Percentiles rank a stretch among this genome's conserved stretches.
phyloP scores from a whole-genome alignment of 2,329 filamentous ascomycete species.

The Aspergillus transmontanensis region DNA sequence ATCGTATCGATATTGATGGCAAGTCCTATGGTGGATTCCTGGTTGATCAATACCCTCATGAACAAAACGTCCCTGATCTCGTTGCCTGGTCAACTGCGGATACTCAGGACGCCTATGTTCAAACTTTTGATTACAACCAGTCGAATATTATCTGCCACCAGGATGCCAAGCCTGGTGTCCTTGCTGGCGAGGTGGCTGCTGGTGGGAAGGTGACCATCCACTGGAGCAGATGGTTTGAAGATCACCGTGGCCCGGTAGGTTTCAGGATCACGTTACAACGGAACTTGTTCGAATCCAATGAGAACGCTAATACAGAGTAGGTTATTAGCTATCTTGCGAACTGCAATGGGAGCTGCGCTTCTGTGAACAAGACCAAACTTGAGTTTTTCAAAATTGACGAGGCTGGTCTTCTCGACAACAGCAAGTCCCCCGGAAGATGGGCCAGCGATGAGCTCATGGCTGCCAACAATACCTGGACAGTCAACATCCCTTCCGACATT shows the following conservation, averaged over 20 bases:
- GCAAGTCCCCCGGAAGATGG: constrained; percentile 3
- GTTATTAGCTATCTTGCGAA: neutral
- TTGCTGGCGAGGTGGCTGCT: neutral
- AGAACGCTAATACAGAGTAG: neutral
- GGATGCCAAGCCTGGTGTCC: neutral
- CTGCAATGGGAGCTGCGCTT: constrained; percentile 4
- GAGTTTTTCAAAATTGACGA: constrained; percentile 6
- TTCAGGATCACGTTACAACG: neutral
- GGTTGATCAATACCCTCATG: neutral
- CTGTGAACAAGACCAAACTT: constrained; percentile 4
- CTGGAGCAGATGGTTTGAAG: neutral
- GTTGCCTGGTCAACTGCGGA: neutral
- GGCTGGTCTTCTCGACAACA: constrained; percentile 3
- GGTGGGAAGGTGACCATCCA: neutral
- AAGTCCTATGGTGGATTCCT: neutral
- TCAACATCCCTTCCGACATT: neutral
- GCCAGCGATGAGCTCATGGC: constrained; percentile 4
- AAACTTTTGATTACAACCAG: neutral
- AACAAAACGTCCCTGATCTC: neutral
- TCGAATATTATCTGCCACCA: neutral
- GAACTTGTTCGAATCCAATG: neutral
- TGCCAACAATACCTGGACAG: constrained; percentile 1
- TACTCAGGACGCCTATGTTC: neutral
- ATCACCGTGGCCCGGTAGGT: neutral
- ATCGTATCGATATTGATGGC: neutral